These are phyloP conservation scores for Peronospora belbahrii DNA, from an alignment of 352 stramenopile genomes.

Conservation along the genomic window DNA sequence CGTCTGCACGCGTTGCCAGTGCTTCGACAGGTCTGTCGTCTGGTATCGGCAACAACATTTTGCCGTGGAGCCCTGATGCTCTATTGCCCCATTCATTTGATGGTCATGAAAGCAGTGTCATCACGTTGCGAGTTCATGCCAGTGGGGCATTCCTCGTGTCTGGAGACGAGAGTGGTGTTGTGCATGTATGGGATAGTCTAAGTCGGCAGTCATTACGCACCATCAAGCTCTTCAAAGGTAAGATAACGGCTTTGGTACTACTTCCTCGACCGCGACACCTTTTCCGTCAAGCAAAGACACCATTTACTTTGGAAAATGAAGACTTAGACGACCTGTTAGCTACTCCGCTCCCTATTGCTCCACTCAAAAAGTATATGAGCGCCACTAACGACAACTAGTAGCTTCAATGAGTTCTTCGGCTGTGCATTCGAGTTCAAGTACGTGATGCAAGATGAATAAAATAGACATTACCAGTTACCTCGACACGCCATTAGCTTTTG, in stretches of 20 bases:
- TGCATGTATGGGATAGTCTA: conserved; percentile 61
- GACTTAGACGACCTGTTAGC: conserved; percentile 26
- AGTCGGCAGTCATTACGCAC: conserved; percentile 59
- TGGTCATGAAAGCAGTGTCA: conserved; percentile 56
- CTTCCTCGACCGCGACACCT: conserved; percentile 42
- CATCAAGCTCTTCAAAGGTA: conserved; percentile 62
- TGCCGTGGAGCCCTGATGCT: conserved; percentile 36
- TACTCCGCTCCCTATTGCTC: conserved; percentile 45
- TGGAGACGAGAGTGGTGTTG: conserved; percentile 45
- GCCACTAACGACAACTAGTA: conserved; percentile 19
- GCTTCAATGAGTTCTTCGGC: conserved; percentile 4
- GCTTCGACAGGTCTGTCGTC: conserved; percentile 13
- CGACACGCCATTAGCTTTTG: not conserved
- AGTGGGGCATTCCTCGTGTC: conserved; percentile 57
- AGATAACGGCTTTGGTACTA: conserved; percentile 45
- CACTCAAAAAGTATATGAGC: conserved; percentile 79
- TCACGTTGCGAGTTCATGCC: conserved; percentile 43
- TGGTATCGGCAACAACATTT: conserved; percentile 5
- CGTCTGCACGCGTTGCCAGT: conserved; percentile 42
- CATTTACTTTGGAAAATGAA: conserved; percentile 19
- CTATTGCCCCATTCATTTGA: conserved; percentile 51
- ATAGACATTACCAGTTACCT: too few relatives aligned
- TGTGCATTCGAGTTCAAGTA: too few relatives aligned
- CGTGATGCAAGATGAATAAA: conserved; percentile 11
- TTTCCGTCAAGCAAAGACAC: conserved; percentile 51